Percentiles rank a stretch among this genome's conserved stretches.
Evolutionary conservation across 805 yeast species (phyloP).

Genomic region (Lipomyces japonicus): DNA sequence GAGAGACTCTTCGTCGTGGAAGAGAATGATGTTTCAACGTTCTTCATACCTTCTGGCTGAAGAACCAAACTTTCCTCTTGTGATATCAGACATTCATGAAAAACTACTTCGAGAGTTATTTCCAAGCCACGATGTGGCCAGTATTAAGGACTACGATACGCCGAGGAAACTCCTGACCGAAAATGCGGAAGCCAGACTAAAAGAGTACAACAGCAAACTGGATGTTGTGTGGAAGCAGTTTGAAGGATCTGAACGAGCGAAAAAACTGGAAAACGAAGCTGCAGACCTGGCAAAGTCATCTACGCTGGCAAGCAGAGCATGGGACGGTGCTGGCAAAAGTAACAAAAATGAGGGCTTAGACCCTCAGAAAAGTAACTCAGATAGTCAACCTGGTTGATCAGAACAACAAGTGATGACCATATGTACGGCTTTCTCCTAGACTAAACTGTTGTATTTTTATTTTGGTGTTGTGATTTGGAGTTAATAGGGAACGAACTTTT

Average conservation of each 20-base stretch:
- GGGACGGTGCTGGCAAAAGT: not conserved
- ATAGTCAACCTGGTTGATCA: no score
- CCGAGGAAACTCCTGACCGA: not conserved
- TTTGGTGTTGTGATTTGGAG: no score
- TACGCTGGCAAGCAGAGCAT: not conserved
- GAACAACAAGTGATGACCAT: no score
- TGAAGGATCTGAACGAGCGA: not conserved
- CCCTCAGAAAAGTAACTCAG: not conserved
- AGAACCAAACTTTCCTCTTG: not conserved
- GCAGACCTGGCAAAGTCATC: not conserved
- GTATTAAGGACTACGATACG: not conserved
- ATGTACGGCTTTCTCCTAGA: no score
- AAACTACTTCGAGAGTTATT: not conserved
- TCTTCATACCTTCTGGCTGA: constrained; percentile 1
- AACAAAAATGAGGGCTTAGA: not conserved
- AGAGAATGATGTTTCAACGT: not conserved
- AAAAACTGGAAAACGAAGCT: no score
- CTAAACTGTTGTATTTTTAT: no score
- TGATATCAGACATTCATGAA: not conserved
- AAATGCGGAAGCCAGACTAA: not conserved
- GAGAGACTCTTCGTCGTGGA: constrained; percentile 5
- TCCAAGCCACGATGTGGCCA: not conserved
- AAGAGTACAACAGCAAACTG: not conserved
- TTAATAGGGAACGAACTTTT: no score
- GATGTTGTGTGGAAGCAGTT: not conserved